Base-by-base conservation (phyloP, 106 monocot genomes). In the Dioscorea alata region DNA sequence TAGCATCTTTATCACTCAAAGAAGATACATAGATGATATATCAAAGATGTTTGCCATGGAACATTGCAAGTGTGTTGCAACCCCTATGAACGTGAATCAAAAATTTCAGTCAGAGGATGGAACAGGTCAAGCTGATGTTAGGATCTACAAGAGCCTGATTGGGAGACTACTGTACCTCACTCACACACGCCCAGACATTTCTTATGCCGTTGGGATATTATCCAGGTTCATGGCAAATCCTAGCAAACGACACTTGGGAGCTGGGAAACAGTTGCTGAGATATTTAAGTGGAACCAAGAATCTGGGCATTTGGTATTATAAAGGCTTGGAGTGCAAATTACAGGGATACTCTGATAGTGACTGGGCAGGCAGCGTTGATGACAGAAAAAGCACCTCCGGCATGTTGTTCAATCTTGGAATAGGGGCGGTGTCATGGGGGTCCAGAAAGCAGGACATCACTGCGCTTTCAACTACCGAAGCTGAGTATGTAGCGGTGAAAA, bases 41-140 rank as follows among this genome's bases (percentile, higher is more conserved):
- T 57, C 65, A 57, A 73, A 73, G 13, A 35, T 48, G 24, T 57
- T 57, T 17, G 8, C 32, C 13, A 73, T 73, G 73, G 4, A 63
- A 12, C 33, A 73, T 54, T 73, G 73, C 24, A 23, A 65, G 23
- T 49, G 17, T 13, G 56, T 65, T 16, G 22, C 10, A 19, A 73
- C 65, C 33, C 73, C 42, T 4, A 21, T 73, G 17, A 48, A 65
- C 6, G 35, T 23, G 28, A 57, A 65, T n/a, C n/a, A n/a, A n/a
- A n/a, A n/a, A n/a, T n/a, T n/a, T n/a, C n/a, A n/a, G n/a, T n/a
- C n/a, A n/a, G n/a, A n/a, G n/a, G n/a, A n/a, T n/a, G n/a, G n/a
- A n/a, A n/a, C n/a, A n/a, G n/a, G n/a, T n/a, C n/a, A n/a, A n/a
- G n/a, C n/a, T n/a, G n/a, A n/a, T n/a, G n/a, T n/a, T n/a, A n/a